A percentile compares a stretch with the other conserved stretches of the same genome.
These are phyloP conservation scores for Thalassiosira livingstoniorum DNA, from an alignment of 352 stramenopile species.

Conservation along the genomic window DNA sequence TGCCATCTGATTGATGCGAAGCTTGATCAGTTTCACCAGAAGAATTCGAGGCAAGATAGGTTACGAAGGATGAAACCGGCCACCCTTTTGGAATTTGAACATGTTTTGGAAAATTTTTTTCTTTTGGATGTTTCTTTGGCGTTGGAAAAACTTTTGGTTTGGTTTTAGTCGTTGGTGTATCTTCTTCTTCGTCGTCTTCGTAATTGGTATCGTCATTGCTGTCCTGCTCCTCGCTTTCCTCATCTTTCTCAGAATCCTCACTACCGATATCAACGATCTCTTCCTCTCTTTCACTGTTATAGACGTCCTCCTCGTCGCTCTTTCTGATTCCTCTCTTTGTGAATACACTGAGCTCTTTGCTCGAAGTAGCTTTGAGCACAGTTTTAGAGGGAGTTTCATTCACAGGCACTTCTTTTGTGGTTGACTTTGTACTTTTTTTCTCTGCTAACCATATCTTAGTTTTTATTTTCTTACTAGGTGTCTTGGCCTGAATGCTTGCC, in stretches of 20 bases:
- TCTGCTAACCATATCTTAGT: not conserved
- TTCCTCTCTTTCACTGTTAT: no score
- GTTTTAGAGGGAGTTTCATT: not conserved
- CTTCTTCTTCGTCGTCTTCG: not conserved
- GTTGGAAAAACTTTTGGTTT: not conserved
- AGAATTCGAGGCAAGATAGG: conserved; percentile 15
- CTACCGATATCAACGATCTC: no score
- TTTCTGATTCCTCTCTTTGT: not conserved
- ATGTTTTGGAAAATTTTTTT: not conserved
- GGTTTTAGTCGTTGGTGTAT: not conserved
- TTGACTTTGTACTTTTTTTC: not conserved
- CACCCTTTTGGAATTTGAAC: conserved; percentile 37
- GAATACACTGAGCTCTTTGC: no score
- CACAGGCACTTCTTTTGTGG: not conserved
- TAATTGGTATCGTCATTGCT: not conserved
- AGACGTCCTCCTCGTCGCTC: not conserved
- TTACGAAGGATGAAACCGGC: conserved; percentile 31
- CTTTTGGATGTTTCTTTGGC: conserved; percentile 2
- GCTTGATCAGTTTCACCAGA: not conserved
- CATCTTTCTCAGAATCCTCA: no score
- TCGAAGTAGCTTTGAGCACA: not conserved
- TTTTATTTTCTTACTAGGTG: not conserved
- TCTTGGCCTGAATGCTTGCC: no score
- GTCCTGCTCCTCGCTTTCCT: not conserved
- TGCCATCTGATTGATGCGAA: no score